Evolutionary conservation across 306 rosid species (phyloP).

Genomic region (Glycyrrhiza uralensis): DNA sequence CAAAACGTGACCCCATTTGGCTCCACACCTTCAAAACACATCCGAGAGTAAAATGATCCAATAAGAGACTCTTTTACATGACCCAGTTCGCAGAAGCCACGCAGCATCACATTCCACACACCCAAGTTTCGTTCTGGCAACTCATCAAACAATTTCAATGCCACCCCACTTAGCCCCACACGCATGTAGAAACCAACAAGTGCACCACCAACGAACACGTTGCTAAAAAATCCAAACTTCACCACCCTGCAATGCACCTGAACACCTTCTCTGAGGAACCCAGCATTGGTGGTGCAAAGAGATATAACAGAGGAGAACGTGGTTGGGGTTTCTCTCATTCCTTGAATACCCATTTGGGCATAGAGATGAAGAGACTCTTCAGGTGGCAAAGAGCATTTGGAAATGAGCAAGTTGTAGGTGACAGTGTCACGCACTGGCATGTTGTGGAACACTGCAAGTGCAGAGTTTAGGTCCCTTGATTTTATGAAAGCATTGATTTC

Average conservation of each 20-base stretch:
- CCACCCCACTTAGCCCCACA: slow-evolving; percentile 38
- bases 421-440: slow-evolving; percentile 59
- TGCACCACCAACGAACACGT: slow-evolving; percentile 58
- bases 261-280: slow-evolving; percentile 46
- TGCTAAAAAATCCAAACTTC: slow-evolving; percentile 49
- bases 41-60: slow-evolving; percentile 35
- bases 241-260: slow-evolving; percentile 75
- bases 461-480: slow-evolving; percentile 39
- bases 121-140: slow-evolving; percentile 56
- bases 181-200: slow-evolving; percentile 53
- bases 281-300: slow-evolving; percentile 41
- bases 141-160: slow-evolving; percentile 68
- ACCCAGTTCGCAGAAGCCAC: slow-evolving; percentile 59
- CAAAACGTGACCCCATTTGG: slow-evolving; percentile 78
- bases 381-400: slow-evolving; percentile 41
- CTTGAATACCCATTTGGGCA: slow-evolving; percentile 51
- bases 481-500: slow-evolving; percentile 37
- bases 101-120: slow-evolving; percentile 59
- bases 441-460: slow-evolving; percentile 50
- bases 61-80: slow-evolving; percentile 30
- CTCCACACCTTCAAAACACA: slow-evolving; percentile 54
- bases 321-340: slow-evolving; percentile 51
- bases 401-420: slow-evolving; percentile 68
- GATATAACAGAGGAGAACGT: slow-evolving; percentile 57
- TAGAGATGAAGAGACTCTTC: slow-evolving; percentile 48